Base-by-base conservation (phyloP, 2,329 filamentous ascomycete species). In the Xylariales sp. region DNA sequence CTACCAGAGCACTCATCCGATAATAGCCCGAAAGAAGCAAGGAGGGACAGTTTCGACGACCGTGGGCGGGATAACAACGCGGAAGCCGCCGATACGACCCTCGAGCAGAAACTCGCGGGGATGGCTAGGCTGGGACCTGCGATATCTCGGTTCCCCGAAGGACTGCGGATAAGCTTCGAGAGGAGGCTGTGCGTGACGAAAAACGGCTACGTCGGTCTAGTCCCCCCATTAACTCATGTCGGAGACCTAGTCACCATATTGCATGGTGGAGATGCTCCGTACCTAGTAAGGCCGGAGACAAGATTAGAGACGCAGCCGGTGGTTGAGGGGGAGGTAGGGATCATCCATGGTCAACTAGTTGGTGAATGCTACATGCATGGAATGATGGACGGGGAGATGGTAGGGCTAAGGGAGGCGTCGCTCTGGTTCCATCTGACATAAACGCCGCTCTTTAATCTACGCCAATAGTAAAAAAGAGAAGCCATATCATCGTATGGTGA, bases 291-390 rank as follows among this genome's bases (percentile, higher is more conserved):
- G 39, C 30, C 50, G 1, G 57, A 59, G 45, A 43, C 52, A 23
- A 39, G 14, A 34, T 28, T 41, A 1, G 30, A 36, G 48, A 53
- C 28, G 57, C 45, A 56, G 7, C 46, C 41, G 2, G 18, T 18
- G 30, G 53, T 9, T 18, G 46, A 45, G 10, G 18, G 49, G 9
- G 30, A 61, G n/a, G 56, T 53, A 30, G 50, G 53, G 23, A 49
- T 62, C 41, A 49, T 65, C 36, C 55, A 54, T 12, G 60, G 68
- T 23, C 53, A 48, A 50, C 58, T 68, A 46, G 62, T 68, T 7
- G 68, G 68, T n/a, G 65, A 66, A n/a, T 68, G 65, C 43, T 68
- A 66, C 39, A 45, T 69, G 54, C 62, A 65, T 55, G 68, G 62
- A 6, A 65, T 70, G 62, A 65, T 68, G 65, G 62, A 65, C 3